phyloP scores from a whole-genome alignment of 2,329 filamentous ascomycete genomes.

The Pseudopithomyces maydicus region DNA sequence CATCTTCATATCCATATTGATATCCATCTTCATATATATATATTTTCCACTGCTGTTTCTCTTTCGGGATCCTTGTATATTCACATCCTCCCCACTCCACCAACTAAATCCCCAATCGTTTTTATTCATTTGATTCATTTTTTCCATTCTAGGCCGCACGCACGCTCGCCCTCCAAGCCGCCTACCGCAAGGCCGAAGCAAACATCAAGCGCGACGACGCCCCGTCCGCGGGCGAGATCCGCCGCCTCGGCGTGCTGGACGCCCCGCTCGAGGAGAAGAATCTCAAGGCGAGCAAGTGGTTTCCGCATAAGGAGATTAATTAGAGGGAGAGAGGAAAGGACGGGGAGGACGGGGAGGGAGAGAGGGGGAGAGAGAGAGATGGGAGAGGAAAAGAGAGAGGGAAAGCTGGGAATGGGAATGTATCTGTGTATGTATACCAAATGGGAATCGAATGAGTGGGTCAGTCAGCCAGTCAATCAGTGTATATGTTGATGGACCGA shows the following conservation, averaged over 20 bases:
- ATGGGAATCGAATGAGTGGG: too few relatives aligned
- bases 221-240: slow-evolving; percentile 83
- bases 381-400: not conserved
- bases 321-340: too few relatives aligned
- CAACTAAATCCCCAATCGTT: too few relatives aligned
- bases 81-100: too few relatives aligned
- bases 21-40: too few relatives aligned
- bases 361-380: not conserved
- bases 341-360: not conserved
- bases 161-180: slow-evolving; percentile 77
- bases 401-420: not conserved
- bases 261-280: slow-evolving; percentile 75
- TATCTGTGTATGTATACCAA: too few relatives aligned
- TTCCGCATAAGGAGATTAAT: slow-evolving; percentile 50
- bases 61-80: too few relatives aligned
- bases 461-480: too few relatives aligned
- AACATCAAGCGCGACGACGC: slow-evolving; percentile 78
- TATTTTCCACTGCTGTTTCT: too few relatives aligned
- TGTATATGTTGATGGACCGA: too few relatives aligned
- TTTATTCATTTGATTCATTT: too few relatives aligned
- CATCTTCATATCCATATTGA: too few relatives aligned
- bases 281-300: slow-evolving; percentile 50
- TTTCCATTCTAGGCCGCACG: slow-evolving; percentile 84
- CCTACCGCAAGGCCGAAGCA: slow-evolving; percentile 78
- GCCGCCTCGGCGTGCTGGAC: slow-evolving; percentile 80